Percentiles rank a stretch among this genome's conserved stretches.
These are phyloP conservation scores for Laetiporus sulphureus DNA, from an alignment of 1,284 basidiomycete genomes.

Conservation along the genomic window DNA sequence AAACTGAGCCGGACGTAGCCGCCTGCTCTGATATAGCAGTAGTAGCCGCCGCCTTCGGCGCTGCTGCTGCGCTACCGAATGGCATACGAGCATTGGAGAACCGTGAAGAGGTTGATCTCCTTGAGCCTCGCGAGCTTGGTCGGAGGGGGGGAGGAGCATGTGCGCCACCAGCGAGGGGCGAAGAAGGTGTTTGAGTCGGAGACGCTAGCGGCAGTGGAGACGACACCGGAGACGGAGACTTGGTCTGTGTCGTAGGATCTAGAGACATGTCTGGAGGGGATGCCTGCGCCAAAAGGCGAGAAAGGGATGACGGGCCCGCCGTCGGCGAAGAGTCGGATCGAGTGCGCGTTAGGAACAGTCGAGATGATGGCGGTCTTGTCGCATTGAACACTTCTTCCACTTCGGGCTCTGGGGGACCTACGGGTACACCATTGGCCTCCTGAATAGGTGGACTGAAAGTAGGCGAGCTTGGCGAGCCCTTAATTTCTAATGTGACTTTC, in stretches of 20 bases:
- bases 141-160: constrained; percentile 48
- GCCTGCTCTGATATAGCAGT: constrained; percentile 57
- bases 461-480: constrained; percentile 11
- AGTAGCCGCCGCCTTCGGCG: constrained; percentile 57
- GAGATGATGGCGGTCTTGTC: constrained; percentile 54
- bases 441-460: constrained; percentile 20
- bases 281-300: constrained; percentile 68
- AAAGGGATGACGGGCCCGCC: constrained; percentile 68
- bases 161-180: constrained; percentile 21
- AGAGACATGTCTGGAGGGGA: constrained; percentile 31
- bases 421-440: constrained; percentile 34
- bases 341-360: constrained; percentile 53
- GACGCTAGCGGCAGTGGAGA: constrained; percentile 18
- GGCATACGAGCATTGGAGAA: constrained; percentile 57
- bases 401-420: constrained; percentile 56
- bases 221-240: constrained; percentile 20
- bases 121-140: constrained; percentile 61
- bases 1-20: constrained; percentile 34
- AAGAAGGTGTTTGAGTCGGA: constrained; percentile 10
- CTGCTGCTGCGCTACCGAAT: constrained; percentile 39
- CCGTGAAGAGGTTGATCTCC: constrained; percentile 54
- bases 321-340: constrained; percentile 61
- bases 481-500: constrained; percentile 39
- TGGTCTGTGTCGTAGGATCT: constrained; percentile 15
- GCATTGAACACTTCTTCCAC: constrained; percentile 61